Evolutionary conservation across 2,329 filamentous ascomycete species (phyloP).

Genomic region (Microsporum canis): DNA sequence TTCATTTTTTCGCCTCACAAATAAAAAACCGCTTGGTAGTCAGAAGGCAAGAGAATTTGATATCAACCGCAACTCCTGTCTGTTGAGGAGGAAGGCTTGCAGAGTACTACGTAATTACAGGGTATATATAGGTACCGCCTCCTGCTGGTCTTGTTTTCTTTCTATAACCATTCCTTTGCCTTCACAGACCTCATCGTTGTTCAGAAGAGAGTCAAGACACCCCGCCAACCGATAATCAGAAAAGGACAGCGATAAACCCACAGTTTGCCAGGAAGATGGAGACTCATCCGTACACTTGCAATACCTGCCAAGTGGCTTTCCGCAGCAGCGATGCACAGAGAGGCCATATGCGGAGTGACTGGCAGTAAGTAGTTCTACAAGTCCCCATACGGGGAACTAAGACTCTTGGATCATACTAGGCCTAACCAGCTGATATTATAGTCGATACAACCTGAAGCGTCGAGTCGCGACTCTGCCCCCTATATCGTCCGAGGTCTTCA

Average conservation of each 20-base stretch:
- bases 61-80: background rate
- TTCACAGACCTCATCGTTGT: background rate
- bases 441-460: slow-evolving; percentile 89
- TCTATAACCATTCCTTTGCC: background rate
- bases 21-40: background rate
- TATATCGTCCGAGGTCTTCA: slow-evolving; percentile 92
- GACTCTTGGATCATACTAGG: background rate
- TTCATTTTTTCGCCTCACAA: slow-evolving; percentile 1
- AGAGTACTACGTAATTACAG: background rate
- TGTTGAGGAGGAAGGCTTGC: background rate
- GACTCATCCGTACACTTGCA: slow-evolving; percentile 90
- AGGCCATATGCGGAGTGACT: slow-evolving; percentile 94
- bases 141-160: background rate
- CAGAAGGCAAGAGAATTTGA: background rate
- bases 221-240: background rate
- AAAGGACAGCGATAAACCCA: background rate
- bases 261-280: slow-evolving; percentile 20
- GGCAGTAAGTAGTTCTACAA: slow-evolving; percentile 60
- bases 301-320: slow-evolving; percentile 95
- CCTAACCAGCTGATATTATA: slow-evolving; percentile 26
- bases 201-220: background rate
- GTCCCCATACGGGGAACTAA: background rate
- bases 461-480: slow-evolving; percentile 45
- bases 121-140: background rate
- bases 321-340: slow-evolving; percentile 86